A percentile compares a stretch with the other conserved stretches of the same genome.
These are phyloP conservation scores for Neurospora cerealis DNA, from an alignment of 495 filamentous ascomycete genomes.

Conservation along the genomic window DNA sequence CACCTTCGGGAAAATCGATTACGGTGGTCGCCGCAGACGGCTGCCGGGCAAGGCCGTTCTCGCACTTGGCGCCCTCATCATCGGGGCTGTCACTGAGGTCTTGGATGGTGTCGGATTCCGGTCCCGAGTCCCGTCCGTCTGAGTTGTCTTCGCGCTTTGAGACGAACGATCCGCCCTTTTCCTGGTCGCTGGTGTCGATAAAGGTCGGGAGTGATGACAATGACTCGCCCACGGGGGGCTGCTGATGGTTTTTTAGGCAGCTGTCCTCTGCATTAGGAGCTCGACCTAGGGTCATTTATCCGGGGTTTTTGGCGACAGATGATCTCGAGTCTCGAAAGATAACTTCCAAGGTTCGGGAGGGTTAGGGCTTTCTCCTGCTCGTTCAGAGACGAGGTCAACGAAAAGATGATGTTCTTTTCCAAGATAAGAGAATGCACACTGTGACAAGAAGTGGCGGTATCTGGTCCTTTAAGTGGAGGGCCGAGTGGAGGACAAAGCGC, in stretches of 20 bases:
- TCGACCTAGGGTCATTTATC: slow-evolving; percentile 17
- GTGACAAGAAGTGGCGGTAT: background rate
- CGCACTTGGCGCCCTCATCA: background rate
- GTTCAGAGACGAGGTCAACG: background rate
- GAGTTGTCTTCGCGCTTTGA: background rate
- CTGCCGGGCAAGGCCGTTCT: background rate
- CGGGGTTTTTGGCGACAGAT: background rate
- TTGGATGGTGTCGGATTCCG: background rate
- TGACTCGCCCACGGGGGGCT: slow-evolving; percentile 5
- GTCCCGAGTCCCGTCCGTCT: background rate
- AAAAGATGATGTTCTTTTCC: background rate
- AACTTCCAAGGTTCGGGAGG: background rate
- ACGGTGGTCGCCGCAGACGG: slow-evolving; percentile 11
- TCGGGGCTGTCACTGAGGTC: background rate
- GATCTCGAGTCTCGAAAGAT: background rate
- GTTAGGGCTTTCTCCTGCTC: background rate
- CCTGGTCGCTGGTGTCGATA: background rate
- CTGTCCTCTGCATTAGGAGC: slow-evolving; percentile 28
- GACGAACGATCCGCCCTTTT: background rate
- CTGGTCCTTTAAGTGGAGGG: background rate
- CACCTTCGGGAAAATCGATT: slow-evolving; percentile 49
- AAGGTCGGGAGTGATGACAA: slow-evolving; percentile 1
- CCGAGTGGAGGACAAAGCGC: background rate
- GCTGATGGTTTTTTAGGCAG: slow-evolving; percentile 32
- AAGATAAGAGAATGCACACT: background rate